Base-by-base conservation (phyloP, 2,329 filamentous ascomycete genomes). In the Alternaria consortialis region DNA sequence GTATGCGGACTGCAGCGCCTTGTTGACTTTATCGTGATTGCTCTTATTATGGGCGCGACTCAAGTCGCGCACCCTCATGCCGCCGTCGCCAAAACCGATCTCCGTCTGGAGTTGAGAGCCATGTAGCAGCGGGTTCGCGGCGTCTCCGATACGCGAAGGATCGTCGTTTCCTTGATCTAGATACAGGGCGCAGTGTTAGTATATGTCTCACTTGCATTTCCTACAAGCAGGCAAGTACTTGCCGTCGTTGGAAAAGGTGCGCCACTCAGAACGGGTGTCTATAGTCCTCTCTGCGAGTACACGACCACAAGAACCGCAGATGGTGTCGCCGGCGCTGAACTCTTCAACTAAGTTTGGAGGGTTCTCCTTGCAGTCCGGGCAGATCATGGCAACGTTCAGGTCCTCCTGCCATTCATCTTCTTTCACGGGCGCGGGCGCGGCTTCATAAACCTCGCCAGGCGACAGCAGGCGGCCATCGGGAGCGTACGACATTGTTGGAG, bases 221-320 rank as follows among this genome's bases (percentile, higher is more conserved):
- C 20, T 36, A 34, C 27, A 17, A n/a, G 13, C 34, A 60, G 46
- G 53, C 27, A 36, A 29, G 27, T 48, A 60, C 58, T 60, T 60
- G 58, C 53, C 96, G 75, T 99, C 95, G 77, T 98, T 98, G 76
- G 94, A 93, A 82, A 99, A 99, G 1, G 95, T 99, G 77, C 95
- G 92, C 95, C 95, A 99, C 82, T 99, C 95, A 48, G 93, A 97
- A 64, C 96, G 91, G 63, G 92, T 96, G 77, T 99, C 96, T 75
- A 99, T 94, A 77, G 95, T 93, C 68, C 93, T 91, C 74, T 94
- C 91, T 62, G 91, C 91, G 31, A 99, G 87, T 6, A 99, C 95
- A 34, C 97, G 85, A 37, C 95, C 95, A 74, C 95, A 99, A 63
- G 91, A 93, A 60, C 87, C 91, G 77, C 95, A 99, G 56, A 99